These are phyloP conservation scores for Cymbidium sinense DNA, from an alignment of 106 monocot species.

Conservation along the genomic window DNA sequence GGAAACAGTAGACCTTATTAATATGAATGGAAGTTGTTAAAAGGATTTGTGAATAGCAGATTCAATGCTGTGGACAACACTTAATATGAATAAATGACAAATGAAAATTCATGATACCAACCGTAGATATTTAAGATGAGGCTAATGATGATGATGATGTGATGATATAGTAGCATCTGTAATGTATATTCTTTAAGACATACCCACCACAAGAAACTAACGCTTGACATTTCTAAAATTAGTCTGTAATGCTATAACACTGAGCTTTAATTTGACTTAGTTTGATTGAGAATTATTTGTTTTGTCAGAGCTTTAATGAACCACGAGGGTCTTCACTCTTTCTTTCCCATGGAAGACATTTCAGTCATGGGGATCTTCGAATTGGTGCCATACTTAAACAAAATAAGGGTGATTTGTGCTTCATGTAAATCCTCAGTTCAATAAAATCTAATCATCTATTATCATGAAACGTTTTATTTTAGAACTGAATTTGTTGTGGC, in stretches of 20 bases:
- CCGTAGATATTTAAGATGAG: background rate
- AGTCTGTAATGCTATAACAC: background rate
- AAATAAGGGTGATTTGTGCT: slow-evolving; percentile 49
- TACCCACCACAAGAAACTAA: background rate
- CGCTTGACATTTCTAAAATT: background rate
- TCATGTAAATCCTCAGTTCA: background rate
- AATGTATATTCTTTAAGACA: background rate
- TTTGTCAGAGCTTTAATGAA: slow-evolving; percentile 56
- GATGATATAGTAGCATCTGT: background rate
- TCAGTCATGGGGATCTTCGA: slow-evolving; percentile 96
- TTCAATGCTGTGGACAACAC: background rate
- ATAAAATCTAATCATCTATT: background rate
- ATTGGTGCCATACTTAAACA: slow-evolving; percentile 70
- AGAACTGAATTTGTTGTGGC: slow-evolving; percentile 15
- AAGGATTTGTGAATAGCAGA: background rate
- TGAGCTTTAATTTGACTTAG: background rate
- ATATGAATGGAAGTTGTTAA: background rate
- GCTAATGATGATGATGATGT: too few relatives aligned
- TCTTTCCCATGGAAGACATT: slow-evolving; percentile 96
- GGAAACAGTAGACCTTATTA: background rate
- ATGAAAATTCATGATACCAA: background rate
- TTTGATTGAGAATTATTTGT: background rate
- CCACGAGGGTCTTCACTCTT: slow-evolving; percentile 59
- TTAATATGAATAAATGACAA: background rate
- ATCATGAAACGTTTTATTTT: slow-evolving; percentile 4